Base-by-base conservation (phyloP, 768 basidiomycete species). In the Serendipita vermifera region DNA sequence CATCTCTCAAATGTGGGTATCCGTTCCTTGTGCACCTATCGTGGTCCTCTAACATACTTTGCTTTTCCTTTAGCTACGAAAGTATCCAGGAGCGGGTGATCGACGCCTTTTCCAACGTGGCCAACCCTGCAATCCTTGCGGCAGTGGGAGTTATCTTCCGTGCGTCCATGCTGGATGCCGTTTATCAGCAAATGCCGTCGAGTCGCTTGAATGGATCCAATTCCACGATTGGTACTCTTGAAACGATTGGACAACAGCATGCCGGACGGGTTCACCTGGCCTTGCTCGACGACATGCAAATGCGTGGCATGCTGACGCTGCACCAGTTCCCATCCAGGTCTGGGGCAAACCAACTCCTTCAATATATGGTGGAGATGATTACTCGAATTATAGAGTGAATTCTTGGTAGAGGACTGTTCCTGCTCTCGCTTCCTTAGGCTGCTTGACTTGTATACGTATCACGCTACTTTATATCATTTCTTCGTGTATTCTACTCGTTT, bases 71-170 rank as follows among this genome's bases (percentile, higher is more conserved):
- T 58, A 90, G 88, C 15, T 89, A 85, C 59, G 87, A 89, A 38
- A 76, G 76, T 53, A 62, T 90, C 55, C 81, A 85, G 65, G 85
- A 87, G 57, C 79, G 78, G 58, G 79, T 90, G 64, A 81, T 78
- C 61, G 83, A 83, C 20, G 74, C 78, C 0, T 83, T 89, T 62
- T 75, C 81, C 15, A 81, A 76, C 57, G 81, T 83, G 2, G 80
- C 83, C 14, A 89, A 86, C 60, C 73, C 85, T 9, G 70, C 72
- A 2, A 82, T 89, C 62, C 78, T 89, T 57, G 75, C 75, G 36
- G 76, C 81, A 9, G 82, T 81, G 27, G 84, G 86, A n/a, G 81
- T 74, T 58, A 78, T 90, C 55, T 87, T 87, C 73, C 78, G 81
- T 15, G 73, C 83, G 29, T 77, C 83, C 5, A 71, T 83, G 59